A percentile compares a stretch with the other conserved stretches of the same genome.
Conservation (phyloP, 768 basidiomycete genomes). For the Tephrocybe sp. region DNA sequence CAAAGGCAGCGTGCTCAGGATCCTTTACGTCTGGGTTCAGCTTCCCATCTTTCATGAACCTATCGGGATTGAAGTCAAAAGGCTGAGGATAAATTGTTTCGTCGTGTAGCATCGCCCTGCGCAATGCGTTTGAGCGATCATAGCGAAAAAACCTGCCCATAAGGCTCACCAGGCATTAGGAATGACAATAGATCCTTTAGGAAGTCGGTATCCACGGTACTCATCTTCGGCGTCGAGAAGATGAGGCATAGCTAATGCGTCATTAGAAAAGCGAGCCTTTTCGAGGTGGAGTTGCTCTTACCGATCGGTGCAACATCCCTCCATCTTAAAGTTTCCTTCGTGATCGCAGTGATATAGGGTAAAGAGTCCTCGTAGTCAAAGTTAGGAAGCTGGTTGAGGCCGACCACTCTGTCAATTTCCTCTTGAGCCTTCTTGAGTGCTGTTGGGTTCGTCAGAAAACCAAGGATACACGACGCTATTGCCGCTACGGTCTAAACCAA, state of each 20-base stretch:
- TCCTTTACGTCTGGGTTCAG: slow-evolving; percentile 17
- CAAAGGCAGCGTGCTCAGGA: slow-evolving; percentile 20
- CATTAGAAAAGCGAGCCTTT: not conserved
- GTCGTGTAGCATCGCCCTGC: slow-evolving; percentile 35
- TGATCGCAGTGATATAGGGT: slow-evolving; percentile 32
- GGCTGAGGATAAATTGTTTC: slow-evolving; percentile 32
- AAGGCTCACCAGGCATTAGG: slow-evolving; percentile 27
- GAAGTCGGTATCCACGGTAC: slow-evolving; percentile 32
- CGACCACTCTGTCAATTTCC: slow-evolving; percentile 31
- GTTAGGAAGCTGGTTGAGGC: slow-evolving; percentile 25
- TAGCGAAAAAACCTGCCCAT: not conserved
- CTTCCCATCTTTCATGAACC: slow-evolving; percentile 32
- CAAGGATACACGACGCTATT: slow-evolving; percentile 26
- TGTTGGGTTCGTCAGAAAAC: slow-evolving; percentile 28
- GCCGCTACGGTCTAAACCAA: slow-evolving; percentile 23
- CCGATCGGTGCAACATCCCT: slow-evolving; percentile 25
- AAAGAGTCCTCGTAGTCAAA: slow-evolving; percentile 27
- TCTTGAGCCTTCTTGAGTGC: slow-evolving; percentile 28
- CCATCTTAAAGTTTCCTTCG: slow-evolving; percentile 33
- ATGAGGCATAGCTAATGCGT: slow-evolving; percentile 22
- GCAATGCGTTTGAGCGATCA: not conserved
- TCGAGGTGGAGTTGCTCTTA: slow-evolving; percentile 3
- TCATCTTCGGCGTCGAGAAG: slow-evolving; percentile 21
- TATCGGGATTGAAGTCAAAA: slow-evolving; percentile 34
- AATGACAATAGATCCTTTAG: slow-evolving; percentile 28